Base-by-base conservation (phyloP, 169 alveolate genomes). In the Plasmodium reichenowi region DNA sequence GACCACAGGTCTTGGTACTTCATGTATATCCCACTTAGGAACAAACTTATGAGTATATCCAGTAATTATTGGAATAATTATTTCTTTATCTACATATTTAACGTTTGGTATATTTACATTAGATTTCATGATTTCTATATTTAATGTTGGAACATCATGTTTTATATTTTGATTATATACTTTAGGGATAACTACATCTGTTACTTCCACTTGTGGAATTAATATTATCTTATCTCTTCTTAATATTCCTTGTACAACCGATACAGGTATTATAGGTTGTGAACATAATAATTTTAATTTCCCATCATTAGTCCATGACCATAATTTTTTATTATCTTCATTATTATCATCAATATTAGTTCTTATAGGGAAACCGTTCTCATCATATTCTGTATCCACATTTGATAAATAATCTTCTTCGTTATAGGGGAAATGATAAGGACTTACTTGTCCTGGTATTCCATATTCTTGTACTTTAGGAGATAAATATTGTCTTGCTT, bases 21-120 rank as follows among this genome's bases (percentile, higher is more conserved):
- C 96, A 50, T 96, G 92, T 56, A 95, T 93, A 47, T 95, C 97
- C 97, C 97, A 95, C 50, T 94, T 95, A 29, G 97, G 96, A 13
- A 95, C 95, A 71, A 94, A 95, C 76, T 95, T 95, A 88, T 94
- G 97, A 6, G 96, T 95, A 86, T 92, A 95, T 60, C 97, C 97
- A 0, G 96, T 95, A 50, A 95, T 95, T 15, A 94, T 94, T 62
- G 96, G 96, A 45, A 95, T 92, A 62, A 94, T 91, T 38, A 95
- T 96, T 72, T 94, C 97, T 58, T 91, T 95, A 48, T 95, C 97
- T 20, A 94, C 96, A 63, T 94, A 94, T n/a, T 89, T 92, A 38
- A 94, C 93, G 66, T 93, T 93, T 58, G 96, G 96, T 10, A 95
- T 94, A n/a, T 93, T 96, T 45, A 95, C 88, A 50, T 87, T 92